Evolutionary conservation across 345 rosid genomes (phyloP), one percentile per base, ranked within the genome.

Genomic region (Raphanus sativus): DNA sequence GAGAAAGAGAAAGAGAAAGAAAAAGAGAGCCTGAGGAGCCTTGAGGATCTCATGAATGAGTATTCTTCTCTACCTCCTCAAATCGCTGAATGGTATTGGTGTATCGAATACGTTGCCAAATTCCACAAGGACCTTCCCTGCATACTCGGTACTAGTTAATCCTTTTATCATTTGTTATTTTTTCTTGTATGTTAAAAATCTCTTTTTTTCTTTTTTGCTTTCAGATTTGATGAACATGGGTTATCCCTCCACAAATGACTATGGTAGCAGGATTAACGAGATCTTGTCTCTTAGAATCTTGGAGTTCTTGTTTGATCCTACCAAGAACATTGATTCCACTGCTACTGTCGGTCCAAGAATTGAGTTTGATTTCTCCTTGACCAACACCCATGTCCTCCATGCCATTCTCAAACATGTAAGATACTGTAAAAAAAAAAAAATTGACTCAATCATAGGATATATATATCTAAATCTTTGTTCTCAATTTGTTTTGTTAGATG

Each of bases 21-120:
- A 28, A 28, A 3, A 28, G 29, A 28, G 30, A 28, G 30, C 30
- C 30, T 28, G 3, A n/a, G n/a, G n/a, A 73, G 77, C 36, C 26
- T 73, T 9, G 74, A 79, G 65, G 78, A 74, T 21, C 52, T 79
- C 52, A 69, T 54, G 29, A 30, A 68, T 9, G 78, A 79, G 28
- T 63, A 69, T 25, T 12, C 62, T 29, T 79, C 78, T 54, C 71
- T 34, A 24, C 75, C 78, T 2, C 48, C 82, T 21, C 69, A 78
- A 26, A 63, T 74, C 15, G 67, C 82, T 69, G 71, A 54, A 24
- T 74, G 75, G 78, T 40, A 54, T 55, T 79, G 82, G 82, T 79
- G 71, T 64, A 69, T 79, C 2, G 82, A 79, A 69, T 74, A 69
- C 12, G 75, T 62, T 40, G 79, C 82, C 71, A 79, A 74, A 54